Conservation (phyloP, 306 rosid species). For the Gleditsia sinensis region DNA sequence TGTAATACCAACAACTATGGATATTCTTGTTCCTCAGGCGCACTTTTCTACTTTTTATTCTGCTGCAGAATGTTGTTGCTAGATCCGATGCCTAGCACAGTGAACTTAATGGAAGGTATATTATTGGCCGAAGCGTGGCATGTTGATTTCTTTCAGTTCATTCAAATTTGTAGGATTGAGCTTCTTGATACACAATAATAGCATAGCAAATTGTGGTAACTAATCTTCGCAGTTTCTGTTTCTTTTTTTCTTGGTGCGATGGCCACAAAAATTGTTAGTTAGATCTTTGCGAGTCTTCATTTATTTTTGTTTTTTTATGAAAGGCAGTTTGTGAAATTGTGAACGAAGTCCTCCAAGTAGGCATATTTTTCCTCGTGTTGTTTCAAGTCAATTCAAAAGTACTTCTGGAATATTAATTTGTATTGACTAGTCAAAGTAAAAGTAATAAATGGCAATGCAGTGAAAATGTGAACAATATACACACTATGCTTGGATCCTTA, state of each 20-base stretch:
- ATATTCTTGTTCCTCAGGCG: constrained; percentile 40
- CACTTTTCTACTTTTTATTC: not conserved
- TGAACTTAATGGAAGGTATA: too few relatives aligned
- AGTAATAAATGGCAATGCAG: not conserved
- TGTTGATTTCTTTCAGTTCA: too few relatives aligned
- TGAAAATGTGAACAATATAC: not conserved
- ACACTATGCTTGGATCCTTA: not conserved
- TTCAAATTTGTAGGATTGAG: too few relatives aligned
- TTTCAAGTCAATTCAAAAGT: not conserved
- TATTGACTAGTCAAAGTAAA: not conserved
- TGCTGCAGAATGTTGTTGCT: not conserved
- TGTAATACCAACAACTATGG: constrained; percentile 48
- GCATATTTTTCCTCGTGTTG: not conserved
- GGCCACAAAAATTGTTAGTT: too few relatives aligned
- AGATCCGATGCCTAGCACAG: not conserved
- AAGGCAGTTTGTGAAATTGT: too few relatives aligned
- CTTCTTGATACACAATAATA: too few relatives aligned
- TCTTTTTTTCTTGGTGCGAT: too few relatives aligned
- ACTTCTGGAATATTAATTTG: not conserved
- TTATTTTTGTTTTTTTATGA: too few relatives aligned
- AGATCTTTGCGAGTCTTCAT: too few relatives aligned
- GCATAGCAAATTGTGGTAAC: too few relatives aligned
- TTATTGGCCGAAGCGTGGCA: not conserved
- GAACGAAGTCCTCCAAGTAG: not conserved
- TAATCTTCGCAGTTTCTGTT: too few relatives aligned